A percentile compares a stretch with the other conserved stretches of the same genome.
These are phyloP conservation scores for Helicosporidium sp. DNA, from an alignment of 139 green algal genomes.

Conservation along the genomic window DNA sequence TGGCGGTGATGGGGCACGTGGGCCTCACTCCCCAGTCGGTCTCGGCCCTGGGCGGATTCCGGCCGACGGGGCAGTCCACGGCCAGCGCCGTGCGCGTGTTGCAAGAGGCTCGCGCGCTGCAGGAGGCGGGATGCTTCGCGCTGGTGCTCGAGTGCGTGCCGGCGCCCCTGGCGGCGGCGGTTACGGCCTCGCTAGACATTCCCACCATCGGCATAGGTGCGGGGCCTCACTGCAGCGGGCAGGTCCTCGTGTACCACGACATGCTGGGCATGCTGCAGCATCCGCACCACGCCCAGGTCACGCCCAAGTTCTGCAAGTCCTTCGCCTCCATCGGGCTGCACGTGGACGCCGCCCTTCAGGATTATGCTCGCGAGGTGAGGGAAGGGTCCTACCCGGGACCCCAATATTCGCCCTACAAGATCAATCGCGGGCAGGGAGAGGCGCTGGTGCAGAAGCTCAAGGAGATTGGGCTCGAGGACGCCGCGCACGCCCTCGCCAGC, in stretches of 20 bases:
- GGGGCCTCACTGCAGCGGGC: constrained; percentile 50
- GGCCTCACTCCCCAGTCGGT: constrained; percentile 69
- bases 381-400: constrained; percentile 40
- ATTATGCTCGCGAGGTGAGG: constrained; percentile 63
- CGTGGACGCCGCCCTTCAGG: constrained; percentile 45
- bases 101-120: constrained; percentile 36
- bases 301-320: constrained; percentile 97
- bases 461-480: constrained; percentile 17
- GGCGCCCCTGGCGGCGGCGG: constrained; percentile 56
- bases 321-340: constrained; percentile 60
- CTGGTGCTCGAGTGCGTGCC: constrained; percentile 94
- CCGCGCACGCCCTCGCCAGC: too few relatives aligned
- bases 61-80: constrained; percentile 65
- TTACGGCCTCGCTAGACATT: constrained; percentile 62
- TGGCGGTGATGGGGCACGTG: constrained; percentile 96
- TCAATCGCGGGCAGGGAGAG: constrained; percentile 23
- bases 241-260: constrained; percentile 99
- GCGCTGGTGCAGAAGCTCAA: constrained; percentile 25
- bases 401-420: constrained; percentile 67
- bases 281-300: constrained; percentile 91
- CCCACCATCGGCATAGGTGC: constrained; percentile 97
- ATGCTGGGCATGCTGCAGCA: constrained; percentile 95
- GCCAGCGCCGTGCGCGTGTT: constrained; percentile 49
- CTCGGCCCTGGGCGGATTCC: constrained; percentile 65
- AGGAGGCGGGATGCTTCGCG: constrained; percentile 78